phyloP scores from a whole-genome alignment of 1,284 basidiomycete genomes.

The Termitomyces sp. region DNA sequence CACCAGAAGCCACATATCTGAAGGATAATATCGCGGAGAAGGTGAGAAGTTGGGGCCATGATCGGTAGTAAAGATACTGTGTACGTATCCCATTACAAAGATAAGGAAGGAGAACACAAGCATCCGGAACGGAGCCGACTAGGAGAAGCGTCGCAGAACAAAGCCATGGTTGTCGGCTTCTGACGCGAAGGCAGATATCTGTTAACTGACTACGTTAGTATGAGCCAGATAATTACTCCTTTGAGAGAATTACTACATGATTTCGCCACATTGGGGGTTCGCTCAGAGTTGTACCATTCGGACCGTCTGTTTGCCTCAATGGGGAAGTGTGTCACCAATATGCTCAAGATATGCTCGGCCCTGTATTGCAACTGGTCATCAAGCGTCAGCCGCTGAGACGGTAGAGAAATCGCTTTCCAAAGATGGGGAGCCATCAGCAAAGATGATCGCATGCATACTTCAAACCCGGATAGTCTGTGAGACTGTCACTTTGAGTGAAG shows the following conservation, averaged over 20 bases:
- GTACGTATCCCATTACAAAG: not conserved
- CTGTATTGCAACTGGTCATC: not conserved
- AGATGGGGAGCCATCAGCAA: not conserved
- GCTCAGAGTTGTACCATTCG: not conserved
- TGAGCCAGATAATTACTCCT: not conserved
- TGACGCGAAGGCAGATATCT: not conserved
- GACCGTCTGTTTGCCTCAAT: not conserved
- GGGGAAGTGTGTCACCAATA: not conserved
- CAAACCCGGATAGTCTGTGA: not conserved
- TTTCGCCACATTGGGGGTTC: not conserved
- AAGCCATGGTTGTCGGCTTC: not conserved
- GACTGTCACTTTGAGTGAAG: not conserved
- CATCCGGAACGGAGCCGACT: not conserved
- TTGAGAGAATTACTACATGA: not conserved
- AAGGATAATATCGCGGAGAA: not conserved
- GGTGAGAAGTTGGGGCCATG: not conserved
- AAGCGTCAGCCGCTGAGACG: not conserved
- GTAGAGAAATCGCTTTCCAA: too few species aligned
- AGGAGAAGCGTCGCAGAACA: too few species aligned
- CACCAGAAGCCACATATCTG: not conserved
- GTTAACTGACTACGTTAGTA: too few species aligned
- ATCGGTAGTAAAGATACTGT: too few species aligned
- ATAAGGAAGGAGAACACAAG: not conserved
- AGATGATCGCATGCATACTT: not conserved
- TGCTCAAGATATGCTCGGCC: too few species aligned